phyloP scores from a whole-genome alignment of 805 yeast genomes.

The Blastobotrys mokoenaii region DNA sequence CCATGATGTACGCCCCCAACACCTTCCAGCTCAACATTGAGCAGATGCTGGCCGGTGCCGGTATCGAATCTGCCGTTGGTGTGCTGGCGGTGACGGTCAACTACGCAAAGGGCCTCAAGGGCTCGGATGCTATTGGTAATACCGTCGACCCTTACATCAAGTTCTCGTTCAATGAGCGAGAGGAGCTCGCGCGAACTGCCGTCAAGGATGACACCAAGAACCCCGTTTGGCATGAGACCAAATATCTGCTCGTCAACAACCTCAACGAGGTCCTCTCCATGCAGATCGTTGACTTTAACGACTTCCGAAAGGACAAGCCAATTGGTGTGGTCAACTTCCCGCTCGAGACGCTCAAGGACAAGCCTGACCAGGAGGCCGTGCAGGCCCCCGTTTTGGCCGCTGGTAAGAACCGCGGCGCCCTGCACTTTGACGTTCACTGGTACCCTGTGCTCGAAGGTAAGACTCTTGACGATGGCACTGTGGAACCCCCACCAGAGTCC shows the following conservation, averaged over 20 bases:
- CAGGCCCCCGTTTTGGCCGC: slow-evolving; percentile 62
- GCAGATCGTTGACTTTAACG: slow-evolving; percentile 68
- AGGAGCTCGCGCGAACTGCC: slow-evolving; percentile 58
- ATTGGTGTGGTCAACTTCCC: slow-evolving; percentile 74
- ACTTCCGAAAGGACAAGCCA: slow-evolving; percentile 63
- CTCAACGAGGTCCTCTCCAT: slow-evolving; percentile 78
- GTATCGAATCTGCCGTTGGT: slow-evolving; percentile 77
- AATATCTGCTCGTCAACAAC: slow-evolving; percentile 59
- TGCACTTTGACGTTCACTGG: slow-evolving; percentile 61
- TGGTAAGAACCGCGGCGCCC: slow-evolving; percentile 72
- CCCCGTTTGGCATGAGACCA: slow-evolving; percentile 82
- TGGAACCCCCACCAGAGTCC: slow-evolving; percentile 79
- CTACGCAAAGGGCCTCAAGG: slow-evolving; percentile 59
- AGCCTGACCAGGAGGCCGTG: slow-evolving; percentile 37
- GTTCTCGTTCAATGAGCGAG: slow-evolving; percentile 49
- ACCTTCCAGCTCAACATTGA: slow-evolving; percentile 90
- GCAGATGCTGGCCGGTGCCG: slow-evolving; percentile 77
- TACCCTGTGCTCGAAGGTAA: slow-evolving; percentile 57
- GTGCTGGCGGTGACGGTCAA: slow-evolving; percentile 63
- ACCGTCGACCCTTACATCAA: slow-evolving; percentile 87
- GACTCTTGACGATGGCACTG: slow-evolving; percentile 66
- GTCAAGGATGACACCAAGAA: slow-evolving; percentile 55
- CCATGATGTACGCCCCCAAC: slow-evolving; percentile 80
- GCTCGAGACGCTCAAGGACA: slow-evolving; percentile 53
- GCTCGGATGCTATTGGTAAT: slow-evolving; percentile 60